These are phyloP conservation scores for Pichia paraexigua DNA, from an alignment of 805 yeast species.

Conservation along the genomic window DNA sequence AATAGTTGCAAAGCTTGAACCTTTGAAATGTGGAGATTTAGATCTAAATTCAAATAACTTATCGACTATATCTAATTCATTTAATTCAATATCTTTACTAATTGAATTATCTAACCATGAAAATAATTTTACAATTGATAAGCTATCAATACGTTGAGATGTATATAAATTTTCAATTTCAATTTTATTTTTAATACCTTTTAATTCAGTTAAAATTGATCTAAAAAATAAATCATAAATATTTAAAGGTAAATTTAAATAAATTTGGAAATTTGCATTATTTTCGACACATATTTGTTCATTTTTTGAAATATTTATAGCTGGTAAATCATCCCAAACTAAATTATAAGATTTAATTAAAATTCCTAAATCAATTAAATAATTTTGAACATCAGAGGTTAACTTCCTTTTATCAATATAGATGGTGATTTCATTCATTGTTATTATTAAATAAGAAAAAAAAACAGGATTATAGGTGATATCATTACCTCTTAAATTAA, in stretches of 20 bases:
- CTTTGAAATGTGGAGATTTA: slow-evolving; percentile 43
- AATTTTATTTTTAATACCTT: slow-evolving; percentile 64
- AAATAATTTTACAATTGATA: slow-evolving; percentile 63
- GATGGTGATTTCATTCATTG: slow-evolving; percentile 29
- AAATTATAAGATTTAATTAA: slow-evolving; percentile 43
- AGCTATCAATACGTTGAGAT: slow-evolving; percentile 82
- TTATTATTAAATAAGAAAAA: slow-evolving; percentile 53
- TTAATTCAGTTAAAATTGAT: slow-evolving; percentile 45
- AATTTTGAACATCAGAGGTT: slow-evolving; percentile 19
- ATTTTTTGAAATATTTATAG: slow-evolving; percentile 7
- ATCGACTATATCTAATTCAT: slow-evolving; percentile 48
- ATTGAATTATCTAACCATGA: slow-evolving; percentile 70
- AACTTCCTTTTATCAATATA: slow-evolving; percentile 37
- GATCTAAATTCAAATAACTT: slow-evolving; percentile 42
- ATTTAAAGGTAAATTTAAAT: slow-evolving; percentile 18
- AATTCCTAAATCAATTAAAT: slow-evolving; percentile 19
- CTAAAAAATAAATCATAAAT: slow-evolving; percentile 15
- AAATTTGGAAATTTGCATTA: slow-evolving; percentile 25
- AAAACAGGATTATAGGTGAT: slow-evolving; percentile 84
- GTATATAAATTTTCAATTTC: slow-evolving; percentile 65
- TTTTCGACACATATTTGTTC: slow-evolving; percentile 17
- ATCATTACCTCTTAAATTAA: slow-evolving; percentile 52
- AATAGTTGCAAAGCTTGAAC: slow-evolving; percentile 69
- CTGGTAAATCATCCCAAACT: slow-evolving; percentile 50
- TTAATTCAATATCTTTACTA: slow-evolving; percentile 32